Base-by-base conservation (phyloP, 2,329 filamentous ascomycete genomes). In the Fusarium subglutinans region DNA sequence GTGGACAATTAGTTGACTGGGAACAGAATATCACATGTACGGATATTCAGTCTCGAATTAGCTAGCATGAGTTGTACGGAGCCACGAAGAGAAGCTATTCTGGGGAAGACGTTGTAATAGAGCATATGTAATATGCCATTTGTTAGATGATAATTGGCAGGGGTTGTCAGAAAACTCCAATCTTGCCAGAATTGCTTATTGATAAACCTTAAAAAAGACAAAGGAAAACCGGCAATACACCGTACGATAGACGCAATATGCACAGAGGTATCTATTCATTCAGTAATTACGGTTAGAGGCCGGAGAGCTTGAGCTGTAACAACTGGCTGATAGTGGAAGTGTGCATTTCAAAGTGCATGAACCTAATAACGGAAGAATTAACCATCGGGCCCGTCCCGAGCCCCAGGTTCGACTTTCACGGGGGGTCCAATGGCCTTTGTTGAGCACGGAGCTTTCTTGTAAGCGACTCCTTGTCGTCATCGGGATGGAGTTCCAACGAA, bases 321-420 rank as follows among this genome's bases (percentile, higher is more conserved):
- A 24, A 44, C 35, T n/a, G 28, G 38, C 37, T 54, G 20, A 38
- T 14, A 48, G 24, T 38, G n/a, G 43, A 66, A 26, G 43, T 22
- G 17, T 51, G 24, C 11, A 37, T 43, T 26, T 58, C 56, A 15
- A 28, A 28, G 41, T 51, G 63, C 58, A 72, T 69, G 50, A 74
- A 72, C 48, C 41, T 62, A 72, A 72, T 72, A 62, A 72, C 63
- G 63, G 55, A 67, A 50, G 45, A 63, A 68, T 74, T 55, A 26
- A 67, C 54, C 50, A 45, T 64, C 55, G 37, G 53, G 64, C 41
- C 40, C 35, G 54, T 53, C 43, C 57, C 54, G 50, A 56, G 47
- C 53, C 44, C 51, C 53, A 37, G 60, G 28, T 26, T 48, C 33
- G 26, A 59, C 43, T 38, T 30, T 45, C 20, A 48, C 30, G 28